Conservation (phyloP, 345 rosid genomes). For the Lenwebbia sp. region DNA sequence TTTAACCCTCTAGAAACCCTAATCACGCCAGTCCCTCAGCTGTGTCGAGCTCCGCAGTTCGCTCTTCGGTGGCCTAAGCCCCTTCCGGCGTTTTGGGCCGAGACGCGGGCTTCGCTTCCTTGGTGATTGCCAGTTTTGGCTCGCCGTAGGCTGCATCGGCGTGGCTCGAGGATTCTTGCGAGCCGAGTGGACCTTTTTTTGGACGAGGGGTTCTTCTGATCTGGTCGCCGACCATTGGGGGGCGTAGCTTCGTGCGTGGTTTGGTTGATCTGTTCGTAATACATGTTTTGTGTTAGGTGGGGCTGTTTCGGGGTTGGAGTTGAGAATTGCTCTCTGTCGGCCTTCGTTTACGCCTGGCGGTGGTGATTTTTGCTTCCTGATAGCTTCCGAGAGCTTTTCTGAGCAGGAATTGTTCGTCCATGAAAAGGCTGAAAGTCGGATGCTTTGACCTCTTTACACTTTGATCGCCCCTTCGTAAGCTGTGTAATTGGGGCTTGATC, state of each 20-base stretch:
- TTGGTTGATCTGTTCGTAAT: neutral
- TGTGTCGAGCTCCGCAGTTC: neutral
- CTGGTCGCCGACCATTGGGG: neutral
- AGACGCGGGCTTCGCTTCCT: neutral
- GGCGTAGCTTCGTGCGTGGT: neutral
- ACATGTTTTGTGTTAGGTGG: neutral
- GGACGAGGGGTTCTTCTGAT: neutral
- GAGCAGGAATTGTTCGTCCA: neutral
- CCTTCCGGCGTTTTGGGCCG: neutral
- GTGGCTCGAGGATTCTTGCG: neutral
- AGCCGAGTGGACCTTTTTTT: neutral
- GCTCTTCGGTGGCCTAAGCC: neutral
- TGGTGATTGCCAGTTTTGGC: neutral
- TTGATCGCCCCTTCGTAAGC: neutral
- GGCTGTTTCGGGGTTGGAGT: neutral
- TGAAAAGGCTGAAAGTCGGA: neutral
- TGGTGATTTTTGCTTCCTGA: neutral
- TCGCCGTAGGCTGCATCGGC: neutral
- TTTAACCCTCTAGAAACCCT: neutral
- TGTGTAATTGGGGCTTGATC: constrained; percentile 10
- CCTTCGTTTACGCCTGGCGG: neutral
- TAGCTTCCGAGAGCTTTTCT: neutral
- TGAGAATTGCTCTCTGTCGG: neutral
- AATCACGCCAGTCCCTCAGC: neutral
- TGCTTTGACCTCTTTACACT: neutral